A percentile compares a stretch with the other conserved stretches of the same genome.
phyloP scores from a whole-genome alignment of 352 stramenopile species.

The Chrysophaeum taylorii region DNA sequence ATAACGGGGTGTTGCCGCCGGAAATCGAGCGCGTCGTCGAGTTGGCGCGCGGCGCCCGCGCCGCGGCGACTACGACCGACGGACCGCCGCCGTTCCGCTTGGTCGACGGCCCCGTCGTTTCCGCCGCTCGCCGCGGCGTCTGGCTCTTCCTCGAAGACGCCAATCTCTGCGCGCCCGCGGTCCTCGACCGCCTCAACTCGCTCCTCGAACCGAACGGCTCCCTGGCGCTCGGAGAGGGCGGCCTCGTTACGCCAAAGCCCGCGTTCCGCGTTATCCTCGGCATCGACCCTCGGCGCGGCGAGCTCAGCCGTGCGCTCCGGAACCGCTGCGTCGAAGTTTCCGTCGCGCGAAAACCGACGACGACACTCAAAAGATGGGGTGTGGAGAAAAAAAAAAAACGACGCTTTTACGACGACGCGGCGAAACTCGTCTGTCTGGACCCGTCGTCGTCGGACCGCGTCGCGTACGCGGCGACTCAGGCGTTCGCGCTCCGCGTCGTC shows the following conservation, averaged over 20 bases:
- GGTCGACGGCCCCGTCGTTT: conserved; percentile 92
- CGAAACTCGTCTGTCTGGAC: too few relatives aligned
- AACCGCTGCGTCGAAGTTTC: conserved; percentile 98
- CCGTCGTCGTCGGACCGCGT: too few relatives aligned
- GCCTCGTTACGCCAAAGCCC: conserved; percentile 80
- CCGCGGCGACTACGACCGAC: too few relatives aligned
- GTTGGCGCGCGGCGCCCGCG: conserved; percentile 17
- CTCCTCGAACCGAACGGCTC: conserved; percentile 94
- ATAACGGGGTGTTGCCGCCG: too few relatives aligned
- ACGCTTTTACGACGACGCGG: too few relatives aligned
- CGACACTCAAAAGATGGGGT: too few relatives aligned
- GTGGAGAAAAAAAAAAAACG: too few relatives aligned
- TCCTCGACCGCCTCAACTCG: conserved; percentile 98
- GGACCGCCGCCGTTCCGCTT: conserved; percentile 83
- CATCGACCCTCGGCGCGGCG: conserved; percentile 83
- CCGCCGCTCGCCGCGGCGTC: conserved; percentile 93
- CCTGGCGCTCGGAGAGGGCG: conserved; percentile 96
- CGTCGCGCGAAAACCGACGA: neutral
- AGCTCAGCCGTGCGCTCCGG: conserved; percentile 98
- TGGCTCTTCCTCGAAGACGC: conserved; percentile 99
- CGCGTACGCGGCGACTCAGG: too few relatives aligned
- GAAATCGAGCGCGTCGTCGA: too few relatives aligned
- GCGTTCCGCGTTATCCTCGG: conserved; percentile 98
- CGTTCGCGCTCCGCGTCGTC: too few relatives aligned
- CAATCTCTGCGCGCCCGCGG: conserved; percentile 96